phyloP scores from a whole-genome alignment of 106 monocot species.

The Dactylorhiza incarnata region DNA sequence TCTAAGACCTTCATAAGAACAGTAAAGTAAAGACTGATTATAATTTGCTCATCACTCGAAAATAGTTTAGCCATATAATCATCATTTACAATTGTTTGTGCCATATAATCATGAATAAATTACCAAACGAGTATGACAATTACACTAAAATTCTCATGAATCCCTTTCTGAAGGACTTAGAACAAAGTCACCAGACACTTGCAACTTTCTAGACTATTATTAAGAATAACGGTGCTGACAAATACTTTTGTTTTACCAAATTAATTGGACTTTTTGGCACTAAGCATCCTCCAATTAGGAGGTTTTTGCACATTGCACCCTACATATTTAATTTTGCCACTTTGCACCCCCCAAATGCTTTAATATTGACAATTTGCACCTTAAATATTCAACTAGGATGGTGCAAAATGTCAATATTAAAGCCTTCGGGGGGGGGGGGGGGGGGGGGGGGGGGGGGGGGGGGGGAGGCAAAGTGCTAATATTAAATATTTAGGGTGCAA shows the following conservation, averaged over 20 bases:
- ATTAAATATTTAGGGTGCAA: too few species aligned
- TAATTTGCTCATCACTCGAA: background rate
- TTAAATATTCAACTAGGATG: too few species aligned
- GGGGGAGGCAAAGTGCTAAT: too few species aligned
- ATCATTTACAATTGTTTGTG: background rate
- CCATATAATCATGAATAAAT: background rate
- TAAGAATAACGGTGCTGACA: background rate
- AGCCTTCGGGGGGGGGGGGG: too few species aligned
- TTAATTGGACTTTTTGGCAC: too few species aligned
- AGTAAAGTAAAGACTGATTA: background rate
- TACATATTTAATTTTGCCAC: too few species aligned
- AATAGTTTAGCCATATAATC: background rate
- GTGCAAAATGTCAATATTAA: too few species aligned
- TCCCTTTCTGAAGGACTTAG: background rate
- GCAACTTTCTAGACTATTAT: background rate
- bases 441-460: too few species aligned
- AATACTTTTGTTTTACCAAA: background rate
- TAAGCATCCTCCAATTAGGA: too few species aligned
- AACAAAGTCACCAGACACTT: background rate
- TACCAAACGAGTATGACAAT: background rate
- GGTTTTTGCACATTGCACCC: too few species aligned
- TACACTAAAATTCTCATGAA: background rate
- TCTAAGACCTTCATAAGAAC: conserved; percentile 59
- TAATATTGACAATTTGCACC: too few species aligned
- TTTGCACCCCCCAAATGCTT: too few species aligned